A percentile compares a stretch with the other conserved stretches of the same genome.
phyloP scores from a whole-genome alignment of 2,329 filamentous ascomycete genomes.

The Chalara sp. region DNA sequence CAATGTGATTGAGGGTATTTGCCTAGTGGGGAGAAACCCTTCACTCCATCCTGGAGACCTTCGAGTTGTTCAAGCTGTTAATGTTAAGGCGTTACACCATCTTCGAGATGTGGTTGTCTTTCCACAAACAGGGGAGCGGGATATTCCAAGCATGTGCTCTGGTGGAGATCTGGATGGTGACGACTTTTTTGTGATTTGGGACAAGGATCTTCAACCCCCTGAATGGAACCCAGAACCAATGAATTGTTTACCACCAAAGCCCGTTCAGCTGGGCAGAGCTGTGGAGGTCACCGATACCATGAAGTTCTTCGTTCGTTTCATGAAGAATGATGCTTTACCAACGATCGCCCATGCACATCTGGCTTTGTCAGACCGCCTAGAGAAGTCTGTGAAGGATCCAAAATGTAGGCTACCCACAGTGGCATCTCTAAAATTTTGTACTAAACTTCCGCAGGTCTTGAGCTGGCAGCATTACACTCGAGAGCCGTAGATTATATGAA shows the following conservation, averaged over 20 bases:
- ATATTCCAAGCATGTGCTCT: conserved; percentile 89
- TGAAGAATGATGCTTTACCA: conserved; percentile 81
- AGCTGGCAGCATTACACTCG: conserved; percentile 76
- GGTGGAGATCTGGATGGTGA: conserved; percentile 95
- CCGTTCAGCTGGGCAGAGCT: conserved; percentile 47
- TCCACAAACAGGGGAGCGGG: conserved; percentile 73
- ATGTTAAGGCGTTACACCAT: conserved; percentile 66
- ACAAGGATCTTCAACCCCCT: conserved; percentile 61
- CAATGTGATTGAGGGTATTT: conserved; percentile 66
- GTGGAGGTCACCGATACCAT: conserved; percentile 70
- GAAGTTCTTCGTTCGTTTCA: conserved; percentile 83
- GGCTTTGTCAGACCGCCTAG: conserved; percentile 61
- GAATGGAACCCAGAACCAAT: conserved; percentile 71
- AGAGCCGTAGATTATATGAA: conserved; percentile 93
- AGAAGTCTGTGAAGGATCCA: conserved; percentile 54
- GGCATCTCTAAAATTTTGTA: background rate
- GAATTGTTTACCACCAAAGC: conserved; percentile 59
- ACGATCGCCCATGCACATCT: conserved; percentile 78
- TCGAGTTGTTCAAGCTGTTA: conserved; percentile 77
- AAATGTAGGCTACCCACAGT: conserved; percentile 48
- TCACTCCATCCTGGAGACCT: conserved; percentile 92
- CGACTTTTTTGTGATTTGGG: conserved; percentile 94
- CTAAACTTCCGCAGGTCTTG: conserved; percentile 40
- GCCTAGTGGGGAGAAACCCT: conserved; percentile 83
- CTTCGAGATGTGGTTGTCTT: conserved; percentile 83